Base-by-base conservation (phyloP, 1,139 yeast species). In the Ashbya aceris region DNA sequence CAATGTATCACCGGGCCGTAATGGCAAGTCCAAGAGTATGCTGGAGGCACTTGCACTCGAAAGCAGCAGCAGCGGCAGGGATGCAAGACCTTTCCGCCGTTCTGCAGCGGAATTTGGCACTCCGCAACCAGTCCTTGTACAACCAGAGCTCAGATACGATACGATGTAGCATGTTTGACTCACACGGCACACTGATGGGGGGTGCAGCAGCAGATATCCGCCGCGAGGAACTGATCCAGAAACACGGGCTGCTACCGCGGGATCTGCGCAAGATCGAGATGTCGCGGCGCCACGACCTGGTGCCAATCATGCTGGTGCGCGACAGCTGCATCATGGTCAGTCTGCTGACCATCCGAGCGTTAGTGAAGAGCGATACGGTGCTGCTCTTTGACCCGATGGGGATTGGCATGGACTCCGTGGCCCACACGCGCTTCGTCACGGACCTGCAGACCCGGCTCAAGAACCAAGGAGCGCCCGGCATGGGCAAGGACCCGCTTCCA, bases 291-390 rank as follows among this genome's bases (percentile, higher is more conserved):
- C 52, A 52, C 35, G 64, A 59, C 41, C 71, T 82, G 30, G 84
- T 80, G 0, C 93, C 94, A 0, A 76, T 77, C 43, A 73, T 83
- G 38, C 76, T 82, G 54, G 81, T 81, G 6, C 61, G 93, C 45
- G 61, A 64, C 27, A 73, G 73, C 43, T 76, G 83, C 31, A 78
- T 83, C 1, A 61, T 83, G 33, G 71, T 83, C 37, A 82, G 81
- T 54, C 61, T 83, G 50, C 63, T 82, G 17, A 80, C 81, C 49
- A 78, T 83, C 27, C 77, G 83, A 49, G 87, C 89, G 1, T 67
- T 83, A 37, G 74, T 83, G 8, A 79, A 78, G 53, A 69, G 74
- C 14, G 79, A 82, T 51, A 65, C 66, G 47, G 84, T 83, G 6
- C 72, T 80, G 64, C 70, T 83, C 5, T 83, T 83, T 58, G 91